Base-by-base conservation (phyloP, 768 basidiomycete species). In the Pleurotus pulmonarius region DNA sequence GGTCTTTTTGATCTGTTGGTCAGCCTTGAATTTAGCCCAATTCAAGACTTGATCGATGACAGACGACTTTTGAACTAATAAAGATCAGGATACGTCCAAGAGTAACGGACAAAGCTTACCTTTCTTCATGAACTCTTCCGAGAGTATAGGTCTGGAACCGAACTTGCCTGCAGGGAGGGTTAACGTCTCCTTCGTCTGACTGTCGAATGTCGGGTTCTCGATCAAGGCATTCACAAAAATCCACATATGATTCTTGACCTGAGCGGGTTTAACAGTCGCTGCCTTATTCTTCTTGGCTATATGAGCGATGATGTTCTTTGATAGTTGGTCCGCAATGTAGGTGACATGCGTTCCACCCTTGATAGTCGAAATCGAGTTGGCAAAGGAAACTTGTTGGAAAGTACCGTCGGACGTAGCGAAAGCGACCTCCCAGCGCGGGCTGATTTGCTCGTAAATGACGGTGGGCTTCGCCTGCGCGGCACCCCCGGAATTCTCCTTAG, bases 231-330 rank as follows among this genome's bases (percentile, higher is more conserved):
- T 98, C 66, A 99, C 87, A 65, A 98, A 99, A 54, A 99, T 81
- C 93, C 92, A 95, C 86, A 99, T 94, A 67, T 99, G 95, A 65
- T 89, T 94, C 78, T 93, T 96, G 74, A 98, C 87, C 73, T 97
- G 94, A 53, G 86, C 83, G 13, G 92, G 81, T 70, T 98, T 98
- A 65, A 98, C 89, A 0, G 89, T 82, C n/a, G 94, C 93, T 2
- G 80, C 93, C 74, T 97, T 98, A 77, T 99, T 97, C 84, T 96
- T 98, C 85, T 98, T 98, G 67, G 85, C 76, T 61, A 98, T 94
- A 5, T 82, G 81, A 12, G 87, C 75, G 59, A 94, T 80, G 34
- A 98, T 74, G 59, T 81, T 84, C 71, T 95, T 94, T 18, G 94
- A 85, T 51, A 99, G 81, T 69, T 95, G 93, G 71, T 95, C 93